Base-by-base conservation (phyloP, 1,139 yeast species). In the Suhomyces bolitotheri region DNA sequence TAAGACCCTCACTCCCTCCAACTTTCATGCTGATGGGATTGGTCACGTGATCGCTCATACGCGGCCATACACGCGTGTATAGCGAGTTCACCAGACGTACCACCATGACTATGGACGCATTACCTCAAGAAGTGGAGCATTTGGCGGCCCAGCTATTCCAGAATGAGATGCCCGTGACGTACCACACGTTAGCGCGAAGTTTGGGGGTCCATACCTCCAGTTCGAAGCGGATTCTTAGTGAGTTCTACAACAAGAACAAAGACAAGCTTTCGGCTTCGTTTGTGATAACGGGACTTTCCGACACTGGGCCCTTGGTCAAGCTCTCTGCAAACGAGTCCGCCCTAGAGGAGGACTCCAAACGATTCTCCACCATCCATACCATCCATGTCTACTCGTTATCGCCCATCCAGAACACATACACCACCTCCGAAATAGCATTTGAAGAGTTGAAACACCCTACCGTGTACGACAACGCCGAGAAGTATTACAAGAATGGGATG, bases 21-120 rank as follows among this genome's bases (percentile, higher is more conserved):
- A n/a, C n/a, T n/a, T n/a, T n/a, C n/a, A n/a, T n/a, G n/a, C n/a
- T n/a, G n/a, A n/a, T n/a, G n/a, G n/a, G n/a, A n/a, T n/a, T n/a
- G 24, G 24, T 22, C 24, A 11, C 24, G 11, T 23, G 22, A 24
- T 7, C 24, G 13, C 16, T 11, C 7, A 17, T 17, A 17, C 20
- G 20, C 20, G 20, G 8, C 20, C 6, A 6, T 17, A 17, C 20
- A 8, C 20, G 20, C 20, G 6, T 17, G 20, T 17, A 29, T 8
- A 17, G 20, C 20, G 8, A 6, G 8, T 17, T 17, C 8, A 6
- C 20, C 6, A 17, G 8, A 17, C 20, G 7, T 7, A 21, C 9
- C 21, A 33, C 22, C 22, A 64, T 64, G 71, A 65, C 71, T 21
- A 66, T 64, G 71, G 62, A 52, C 28, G 58, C 62, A 11, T 38